Evolutionary conservation across 2,329 filamentous ascomycete species (phyloP).

Genomic region (Elsinoe ampelina): DNA sequence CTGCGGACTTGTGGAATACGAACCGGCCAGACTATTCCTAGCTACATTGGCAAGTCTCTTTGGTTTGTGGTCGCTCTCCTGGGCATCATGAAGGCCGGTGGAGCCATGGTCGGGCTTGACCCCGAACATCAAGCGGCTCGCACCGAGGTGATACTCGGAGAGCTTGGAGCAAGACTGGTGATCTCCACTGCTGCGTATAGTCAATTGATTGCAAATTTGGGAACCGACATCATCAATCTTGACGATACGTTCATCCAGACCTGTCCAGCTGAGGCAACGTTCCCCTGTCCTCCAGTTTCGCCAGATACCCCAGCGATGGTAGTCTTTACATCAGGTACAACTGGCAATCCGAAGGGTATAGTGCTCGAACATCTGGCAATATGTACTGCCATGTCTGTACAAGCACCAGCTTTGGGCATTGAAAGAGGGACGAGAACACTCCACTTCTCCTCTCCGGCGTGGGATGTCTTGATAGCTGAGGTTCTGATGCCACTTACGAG

Average conservation of each 20-base stretch:
- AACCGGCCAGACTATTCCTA: constrained; percentile 17
- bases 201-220: background rate
- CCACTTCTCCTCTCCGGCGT: constrained; percentile 21
- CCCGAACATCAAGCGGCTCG: constrained; percentile 21
- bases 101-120: constrained; percentile 23
- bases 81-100: constrained; percentile 26
- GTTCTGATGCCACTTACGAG: constrained; percentile 15
- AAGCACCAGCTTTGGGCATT: constrained; percentile 15
- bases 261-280: background rate
- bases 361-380: constrained; percentile 35
- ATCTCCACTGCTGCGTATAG: constrained; percentile 18
- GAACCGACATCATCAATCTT: background rate
- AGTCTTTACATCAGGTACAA: constrained; percentile 25
- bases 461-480: constrained; percentile 18
- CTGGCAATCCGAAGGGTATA: constrained; percentile 22
- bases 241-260: background rate
- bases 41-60: constrained; percentile 23
- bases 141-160: constrained; percentile 21
- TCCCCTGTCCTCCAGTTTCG: constrained; percentile 25
- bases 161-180: constrained; percentile 16
- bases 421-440: background rate
- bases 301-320: constrained; percentile 49
- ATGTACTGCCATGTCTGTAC: constrained; percentile 35
- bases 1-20: constrained; percentile 15
- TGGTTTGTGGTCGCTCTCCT: constrained; percentile 23